Evolutionary conservation across 148 eudicot genomes (phyloP).

Genomic region (Arbutus unedo): DNA sequence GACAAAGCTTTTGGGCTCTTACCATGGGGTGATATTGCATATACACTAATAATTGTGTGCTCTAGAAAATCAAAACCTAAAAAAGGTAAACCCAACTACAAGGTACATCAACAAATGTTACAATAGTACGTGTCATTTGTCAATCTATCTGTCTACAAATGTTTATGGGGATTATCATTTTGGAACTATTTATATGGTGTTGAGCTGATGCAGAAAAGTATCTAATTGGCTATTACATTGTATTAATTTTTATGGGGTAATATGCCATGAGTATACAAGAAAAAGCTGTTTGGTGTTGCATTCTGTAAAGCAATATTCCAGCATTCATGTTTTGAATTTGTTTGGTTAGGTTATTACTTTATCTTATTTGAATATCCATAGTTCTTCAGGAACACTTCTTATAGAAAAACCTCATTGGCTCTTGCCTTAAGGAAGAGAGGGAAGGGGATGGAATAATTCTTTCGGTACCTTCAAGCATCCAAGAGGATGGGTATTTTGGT

Average conservation of each 20-base stretch:
- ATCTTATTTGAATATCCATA: no score
- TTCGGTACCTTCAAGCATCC: no score
- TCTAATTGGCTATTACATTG: background rate
- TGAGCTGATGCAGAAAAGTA: background rate
- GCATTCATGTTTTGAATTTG: no score
- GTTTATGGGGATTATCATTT: background rate
- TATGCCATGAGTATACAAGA: background rate
- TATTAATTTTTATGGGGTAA: no score
- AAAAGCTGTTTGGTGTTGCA: background rate
- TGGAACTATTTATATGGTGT: background rate
- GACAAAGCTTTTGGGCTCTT: background rate
- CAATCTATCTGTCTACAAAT: background rate
- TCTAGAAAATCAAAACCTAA: background rate
- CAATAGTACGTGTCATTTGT: background rate
- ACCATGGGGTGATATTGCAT: background rate
- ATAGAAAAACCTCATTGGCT: no score
- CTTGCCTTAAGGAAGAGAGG: no score
- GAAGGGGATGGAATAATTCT: no score
- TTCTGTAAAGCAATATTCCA: background rate
- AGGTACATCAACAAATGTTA: no score
- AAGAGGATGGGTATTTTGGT: no score
- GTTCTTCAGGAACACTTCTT: no score
- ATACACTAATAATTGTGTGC: background rate
- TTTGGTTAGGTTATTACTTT: no score
- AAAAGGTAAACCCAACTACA: no score